Conservation (phyloP, 2,329 filamentous ascomycete genomes). For the Escovopsis weberi region DNA sequence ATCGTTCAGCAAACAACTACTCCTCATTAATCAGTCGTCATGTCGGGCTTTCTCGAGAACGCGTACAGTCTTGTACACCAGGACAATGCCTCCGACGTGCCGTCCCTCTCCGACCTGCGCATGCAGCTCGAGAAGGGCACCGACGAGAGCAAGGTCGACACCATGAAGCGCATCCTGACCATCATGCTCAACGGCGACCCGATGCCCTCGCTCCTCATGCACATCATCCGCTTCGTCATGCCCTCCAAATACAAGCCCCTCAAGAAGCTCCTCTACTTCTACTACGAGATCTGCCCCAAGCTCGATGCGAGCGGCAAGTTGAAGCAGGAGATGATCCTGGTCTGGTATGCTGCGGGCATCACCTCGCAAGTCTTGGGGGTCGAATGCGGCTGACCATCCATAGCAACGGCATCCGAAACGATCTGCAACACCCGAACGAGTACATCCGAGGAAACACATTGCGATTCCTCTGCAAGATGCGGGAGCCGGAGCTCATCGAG, state of each 20-base stretch:
- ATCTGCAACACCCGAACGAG: conserved; percentile 94
- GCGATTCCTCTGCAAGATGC: conserved; percentile 90
- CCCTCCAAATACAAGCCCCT: conserved; percentile 90
- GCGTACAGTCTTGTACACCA: conserved; percentile 94
- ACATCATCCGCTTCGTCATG: conserved; percentile 99
- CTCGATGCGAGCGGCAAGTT: conserved; percentile 83
- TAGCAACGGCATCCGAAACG: conserved; percentile 95
- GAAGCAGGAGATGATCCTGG: conserved; percentile 98
- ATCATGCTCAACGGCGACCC: conserved; percentile 97
- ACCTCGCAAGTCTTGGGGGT: too few relatives aligned
- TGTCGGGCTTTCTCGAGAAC: conserved; percentile 90
- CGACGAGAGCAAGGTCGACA: conserved; percentile 85
- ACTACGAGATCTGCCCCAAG: conserved; percentile 98
- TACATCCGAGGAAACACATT: conserved; percentile 97
- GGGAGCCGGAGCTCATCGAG: conserved; percentile 91
- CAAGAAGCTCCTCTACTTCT: conserved; percentile 98
- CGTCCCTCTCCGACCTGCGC: conserved; percentile 79
- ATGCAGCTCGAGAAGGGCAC: conserved; percentile 87
- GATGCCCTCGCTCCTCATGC: conserved; percentile 92
- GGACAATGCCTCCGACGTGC: conserved; percentile 92
- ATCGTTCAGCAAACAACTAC: neutral
- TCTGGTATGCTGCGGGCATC: conserved; percentile 49
- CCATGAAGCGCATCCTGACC: conserved; percentile 90
- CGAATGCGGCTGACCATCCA: conserved; percentile 1
- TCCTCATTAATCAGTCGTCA: conserved; percentile 33